Percentiles rank a stretch among this genome's conserved stretches.
Evolutionary conservation across 75 land plant species (phyloP).

Genomic region (Cryptomeria japonica): DNA sequence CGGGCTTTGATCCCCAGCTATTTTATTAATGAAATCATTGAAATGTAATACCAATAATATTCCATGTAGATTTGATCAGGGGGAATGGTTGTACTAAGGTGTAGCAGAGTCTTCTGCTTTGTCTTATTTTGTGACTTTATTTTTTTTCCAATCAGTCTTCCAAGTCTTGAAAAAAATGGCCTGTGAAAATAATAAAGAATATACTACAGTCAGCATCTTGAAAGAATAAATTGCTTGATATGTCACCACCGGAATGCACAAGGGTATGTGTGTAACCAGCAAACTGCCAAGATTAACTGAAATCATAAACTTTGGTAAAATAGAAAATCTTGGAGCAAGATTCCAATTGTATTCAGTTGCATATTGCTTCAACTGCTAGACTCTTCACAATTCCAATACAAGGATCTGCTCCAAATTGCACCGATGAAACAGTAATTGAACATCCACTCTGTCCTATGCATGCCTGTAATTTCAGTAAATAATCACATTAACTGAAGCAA

Average conservation of each 20-base stretch:
- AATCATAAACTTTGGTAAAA: background rate
- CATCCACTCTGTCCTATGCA: slow-evolving; percentile 41
- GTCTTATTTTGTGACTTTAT: background rate
- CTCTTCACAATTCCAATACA: slow-evolving; percentile 23
- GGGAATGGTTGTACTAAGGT: background rate
- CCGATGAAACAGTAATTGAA: slow-evolving; percentile 18
- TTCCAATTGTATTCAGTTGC: slow-evolving; percentile 5
- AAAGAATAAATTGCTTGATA: background rate
- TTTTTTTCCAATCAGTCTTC: background rate
- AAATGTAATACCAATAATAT: background rate
- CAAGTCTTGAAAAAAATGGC: background rate
- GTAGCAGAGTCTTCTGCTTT: background rate
- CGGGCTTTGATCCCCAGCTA: background rate
- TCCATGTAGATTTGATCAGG: background rate
- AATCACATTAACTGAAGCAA: slow-evolving; percentile 6
- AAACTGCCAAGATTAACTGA: background rate
- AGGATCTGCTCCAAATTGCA: slow-evolving; percentile 15
- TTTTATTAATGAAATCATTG: background rate
- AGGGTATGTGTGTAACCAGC: background rate
- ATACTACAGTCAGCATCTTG: background rate
- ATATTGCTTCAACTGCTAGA: slow-evolving; percentile 40
- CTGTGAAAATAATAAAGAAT: background rate
- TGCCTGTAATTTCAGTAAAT: slow-evolving; percentile 16
- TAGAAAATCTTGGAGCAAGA: background rate
- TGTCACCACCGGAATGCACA: background rate